phyloP scores from a whole-genome alignment of 2,329 filamentous ascomycete species.

The Fusarium nelsonii region DNA sequence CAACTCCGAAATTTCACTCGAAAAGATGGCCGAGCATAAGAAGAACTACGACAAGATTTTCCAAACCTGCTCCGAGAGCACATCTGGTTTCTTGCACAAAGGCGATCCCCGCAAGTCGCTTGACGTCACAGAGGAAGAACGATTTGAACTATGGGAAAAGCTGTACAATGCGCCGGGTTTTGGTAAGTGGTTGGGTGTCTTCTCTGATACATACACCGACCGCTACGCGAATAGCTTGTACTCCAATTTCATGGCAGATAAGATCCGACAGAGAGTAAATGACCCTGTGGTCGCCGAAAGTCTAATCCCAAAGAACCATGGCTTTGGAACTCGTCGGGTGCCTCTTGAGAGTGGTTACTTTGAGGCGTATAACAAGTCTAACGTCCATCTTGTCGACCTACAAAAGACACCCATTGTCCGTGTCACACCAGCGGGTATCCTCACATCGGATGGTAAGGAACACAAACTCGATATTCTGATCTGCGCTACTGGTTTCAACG shows the following conservation, averaged over 20 bases:
- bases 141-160: conserved; percentile 26
- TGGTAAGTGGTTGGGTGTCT: conserved; percentile 35
- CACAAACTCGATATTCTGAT: conserved; percentile 36
- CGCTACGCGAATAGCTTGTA: conserved; percentile 31
- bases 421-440: conserved; percentile 11
- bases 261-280: conserved; percentile 26
- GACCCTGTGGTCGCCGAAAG: conserved; percentile 24
- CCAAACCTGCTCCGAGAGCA: conserved; percentile 15
- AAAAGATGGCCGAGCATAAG: conserved; percentile 28
- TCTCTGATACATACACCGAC: conserved; percentile 37
- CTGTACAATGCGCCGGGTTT: conserved; percentile 28
- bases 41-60: conserved; percentile 33
- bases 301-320: conserved; percentile 31
- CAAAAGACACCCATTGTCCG: conserved; percentile 21
- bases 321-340: conserved; percentile 27
- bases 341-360: conserved; percentile 42
- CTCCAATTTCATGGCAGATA: conserved; percentile 31
- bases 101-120: conserved; percentile 31
- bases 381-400: conserved; percentile 33
- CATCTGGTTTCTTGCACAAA: conserved; percentile 34
- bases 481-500: conserved; percentile 38
- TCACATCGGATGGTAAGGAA: conserved; percentile 14
- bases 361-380: conserved; percentile 30
- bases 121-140: conserved; percentile 22
- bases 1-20: conserved; percentile 26